Evolutionary conservation across 352 stramenopile genomes (phyloP).

Genomic region (Phytophthora uliginosa): DNA sequence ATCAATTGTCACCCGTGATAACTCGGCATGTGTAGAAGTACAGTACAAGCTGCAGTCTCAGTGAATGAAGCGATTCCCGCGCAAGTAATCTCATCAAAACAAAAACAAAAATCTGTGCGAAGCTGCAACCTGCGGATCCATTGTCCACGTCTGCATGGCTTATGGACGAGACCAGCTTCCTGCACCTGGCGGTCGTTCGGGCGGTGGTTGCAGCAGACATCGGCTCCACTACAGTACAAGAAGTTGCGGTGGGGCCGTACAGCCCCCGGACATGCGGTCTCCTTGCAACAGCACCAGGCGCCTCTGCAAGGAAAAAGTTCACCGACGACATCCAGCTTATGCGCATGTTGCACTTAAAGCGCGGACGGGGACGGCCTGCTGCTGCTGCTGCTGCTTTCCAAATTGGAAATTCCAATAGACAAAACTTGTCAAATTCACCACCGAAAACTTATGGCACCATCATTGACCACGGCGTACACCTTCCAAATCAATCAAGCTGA

Average conservation of each 20-base stretch:
- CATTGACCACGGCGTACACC: background rate
- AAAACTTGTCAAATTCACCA: slow-evolving; percentile 5
- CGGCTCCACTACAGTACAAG: background rate
- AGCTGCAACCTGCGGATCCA: slow-evolving; percentile 27
- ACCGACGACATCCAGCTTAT: slow-evolving; percentile 16
- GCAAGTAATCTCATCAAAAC: background rate
- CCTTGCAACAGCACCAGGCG: slow-evolving; percentile 22
- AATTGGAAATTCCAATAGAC: background rate
- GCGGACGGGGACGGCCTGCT: background rate
- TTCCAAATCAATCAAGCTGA: slow-evolving; percentile 1
- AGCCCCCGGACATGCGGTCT: slow-evolving; percentile 1
- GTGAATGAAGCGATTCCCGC: too few relatives aligned
- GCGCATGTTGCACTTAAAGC: slow-evolving; percentile 17
- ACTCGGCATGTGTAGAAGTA: too few relatives aligned
- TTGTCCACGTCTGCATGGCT: slow-evolving; percentile 8
- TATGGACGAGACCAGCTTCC: slow-evolving; percentile 15
- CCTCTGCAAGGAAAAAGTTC: slow-evolving; percentile 16
- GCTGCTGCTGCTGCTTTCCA: background rate
- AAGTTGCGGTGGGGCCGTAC: background rate
- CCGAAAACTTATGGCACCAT: slow-evolving; percentile 7
- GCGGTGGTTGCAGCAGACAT: slow-evolving; percentile 22
- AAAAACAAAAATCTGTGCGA: background rate
- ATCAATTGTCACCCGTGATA: too few relatives aligned
- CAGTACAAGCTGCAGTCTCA: too few relatives aligned
- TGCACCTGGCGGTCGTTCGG: slow-evolving; percentile 2